phyloP scores from a whole-genome alignment of 805 yeast genomes.

The Starmerella riodocensis region DNA sequence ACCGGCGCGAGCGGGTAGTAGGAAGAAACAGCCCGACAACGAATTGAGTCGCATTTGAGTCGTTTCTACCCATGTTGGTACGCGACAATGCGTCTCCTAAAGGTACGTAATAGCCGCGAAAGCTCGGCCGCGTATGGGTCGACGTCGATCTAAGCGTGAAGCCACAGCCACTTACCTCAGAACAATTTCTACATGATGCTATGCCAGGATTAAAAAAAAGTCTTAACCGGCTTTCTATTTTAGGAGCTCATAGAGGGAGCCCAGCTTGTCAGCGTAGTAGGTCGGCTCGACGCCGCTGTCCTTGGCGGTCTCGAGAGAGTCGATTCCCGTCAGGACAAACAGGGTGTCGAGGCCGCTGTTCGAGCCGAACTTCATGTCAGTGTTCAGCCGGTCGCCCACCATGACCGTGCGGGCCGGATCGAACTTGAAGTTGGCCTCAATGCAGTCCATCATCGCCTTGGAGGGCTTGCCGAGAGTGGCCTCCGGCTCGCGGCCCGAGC shows the following conservation, averaged over 20 bases:
- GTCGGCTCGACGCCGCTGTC: conserved; percentile 40
- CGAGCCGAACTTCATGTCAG: conserved; percentile 86
- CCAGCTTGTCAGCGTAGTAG: conserved; percentile 55
- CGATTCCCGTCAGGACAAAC: conserved; percentile 84
- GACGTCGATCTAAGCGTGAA: too few species aligned
- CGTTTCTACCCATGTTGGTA: too few species aligned
- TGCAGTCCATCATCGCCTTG: conserved; percentile 78
- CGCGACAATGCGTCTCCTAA: too few species aligned
- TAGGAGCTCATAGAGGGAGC: conserved; percentile 54
- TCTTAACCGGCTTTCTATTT: too few species aligned
- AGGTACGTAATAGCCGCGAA: too few species aligned
- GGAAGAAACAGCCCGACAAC: too few species aligned
- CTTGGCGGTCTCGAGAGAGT: conserved; percentile 41
- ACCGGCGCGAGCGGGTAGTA: too few species aligned
- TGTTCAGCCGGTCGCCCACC: conserved; percentile 92
- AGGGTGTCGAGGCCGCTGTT: conserved; percentile 79
- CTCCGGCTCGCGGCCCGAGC: conserved; percentile 71
- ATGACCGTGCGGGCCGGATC: conserved; percentile 54
- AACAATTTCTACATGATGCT: too few species aligned
- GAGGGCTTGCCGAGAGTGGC: conserved; percentile 84
- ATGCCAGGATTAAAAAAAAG: conserved; percentile 6
- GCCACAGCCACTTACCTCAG: too few species aligned
- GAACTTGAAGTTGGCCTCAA: conserved; percentile 49
- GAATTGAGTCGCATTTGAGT: too few species aligned
- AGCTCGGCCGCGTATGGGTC: too few species aligned